Conservation (phyloP, 805 yeast species). For the Sungouiozyma intestinalis region DNA sequence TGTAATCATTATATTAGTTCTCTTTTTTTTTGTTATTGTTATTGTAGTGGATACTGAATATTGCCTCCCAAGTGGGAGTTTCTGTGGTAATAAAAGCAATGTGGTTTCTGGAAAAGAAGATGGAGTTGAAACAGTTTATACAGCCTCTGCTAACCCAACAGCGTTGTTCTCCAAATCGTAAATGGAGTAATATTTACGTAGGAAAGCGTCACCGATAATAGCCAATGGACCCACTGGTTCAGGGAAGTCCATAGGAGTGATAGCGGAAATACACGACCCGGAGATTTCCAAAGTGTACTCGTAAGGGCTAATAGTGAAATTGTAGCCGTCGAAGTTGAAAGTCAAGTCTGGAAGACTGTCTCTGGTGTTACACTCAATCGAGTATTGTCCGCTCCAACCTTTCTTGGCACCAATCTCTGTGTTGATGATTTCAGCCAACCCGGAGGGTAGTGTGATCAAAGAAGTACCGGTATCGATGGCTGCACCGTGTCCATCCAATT, state of each 20-base stretch:
- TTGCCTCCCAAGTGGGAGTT: too few species aligned
- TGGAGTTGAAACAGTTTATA: constrained; percentile 24
- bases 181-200: constrained; percentile 88
- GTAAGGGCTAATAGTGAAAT: constrained; percentile 79
- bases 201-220: constrained; percentile 93
- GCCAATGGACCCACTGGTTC: constrained; percentile 95
- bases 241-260: constrained; percentile 96
- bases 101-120: not conserved
- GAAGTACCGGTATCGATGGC: constrained; percentile 99
- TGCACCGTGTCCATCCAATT: constrained; percentile 77
- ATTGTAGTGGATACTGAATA: too few species aligned
- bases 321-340: constrained; percentile 78
- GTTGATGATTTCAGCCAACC: constrained; percentile 89
- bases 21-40: too few species aligned
- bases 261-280: constrained; percentile 92
- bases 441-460: constrained; percentile 86
- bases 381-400: constrained; percentile 96
- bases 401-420: constrained; percentile 95
- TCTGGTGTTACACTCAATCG: constrained; percentile 81
- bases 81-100: not conserved
- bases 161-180: constrained; percentile 86
- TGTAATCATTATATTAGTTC: too few species aligned
- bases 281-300: constrained; percentile 92
- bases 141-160: constrained; percentile 85
- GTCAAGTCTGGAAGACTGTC: constrained; percentile 84